These are phyloP conservation scores for Circinella minor DNA, from an alignment of 371 early-diverging fungal species.

Conservation along the genomic window DNA sequence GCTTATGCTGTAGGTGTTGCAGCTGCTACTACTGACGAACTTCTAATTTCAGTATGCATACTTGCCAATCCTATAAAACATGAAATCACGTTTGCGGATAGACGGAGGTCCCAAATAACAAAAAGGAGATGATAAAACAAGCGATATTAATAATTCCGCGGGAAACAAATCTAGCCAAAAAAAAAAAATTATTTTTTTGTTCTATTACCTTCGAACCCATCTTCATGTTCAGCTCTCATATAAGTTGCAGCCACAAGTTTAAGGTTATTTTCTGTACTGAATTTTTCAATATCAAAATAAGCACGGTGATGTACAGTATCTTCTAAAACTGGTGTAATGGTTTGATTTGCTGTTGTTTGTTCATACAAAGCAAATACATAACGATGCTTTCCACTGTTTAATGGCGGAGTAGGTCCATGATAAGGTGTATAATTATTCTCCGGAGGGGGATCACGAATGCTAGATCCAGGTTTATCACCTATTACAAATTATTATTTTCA, in stretches of 20 bases:
- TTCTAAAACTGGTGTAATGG: slow-evolving; percentile 13
- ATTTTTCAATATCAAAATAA: slow-evolving; percentile 19
- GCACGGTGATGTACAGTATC: slow-evolving; percentile 19
- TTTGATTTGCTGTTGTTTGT: slow-evolving; percentile 21
- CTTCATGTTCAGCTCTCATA: slow-evolving; percentile 21
- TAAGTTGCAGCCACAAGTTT: slow-evolving; percentile 28
- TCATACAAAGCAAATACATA: slow-evolving; percentile 35
- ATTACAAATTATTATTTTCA: neutral
- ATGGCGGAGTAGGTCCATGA: slow-evolving; percentile 25
- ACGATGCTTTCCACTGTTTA: slow-evolving; percentile 20
- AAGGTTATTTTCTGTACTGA: slow-evolving; percentile 25
- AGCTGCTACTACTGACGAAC: neutral
- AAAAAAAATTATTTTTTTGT: neutral
- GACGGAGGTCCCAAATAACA: neutral
- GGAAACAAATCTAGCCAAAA: neutral
- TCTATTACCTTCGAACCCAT: slow-evolving; percentile 22
- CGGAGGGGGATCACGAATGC: slow-evolving; percentile 11
- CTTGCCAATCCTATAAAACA: neutral
- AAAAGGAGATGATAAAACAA: no score
- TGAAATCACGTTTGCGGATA: neutral
- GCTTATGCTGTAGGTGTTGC: neutral
- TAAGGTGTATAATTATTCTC: slow-evolving; percentile 26
- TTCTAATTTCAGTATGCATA: neutral
- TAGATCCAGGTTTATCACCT: slow-evolving; percentile 19
- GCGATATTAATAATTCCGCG: neutral